Base-by-base conservation (phyloP, 2,329 filamentous ascomycete species). In the Epichloe typhina region DNA sequence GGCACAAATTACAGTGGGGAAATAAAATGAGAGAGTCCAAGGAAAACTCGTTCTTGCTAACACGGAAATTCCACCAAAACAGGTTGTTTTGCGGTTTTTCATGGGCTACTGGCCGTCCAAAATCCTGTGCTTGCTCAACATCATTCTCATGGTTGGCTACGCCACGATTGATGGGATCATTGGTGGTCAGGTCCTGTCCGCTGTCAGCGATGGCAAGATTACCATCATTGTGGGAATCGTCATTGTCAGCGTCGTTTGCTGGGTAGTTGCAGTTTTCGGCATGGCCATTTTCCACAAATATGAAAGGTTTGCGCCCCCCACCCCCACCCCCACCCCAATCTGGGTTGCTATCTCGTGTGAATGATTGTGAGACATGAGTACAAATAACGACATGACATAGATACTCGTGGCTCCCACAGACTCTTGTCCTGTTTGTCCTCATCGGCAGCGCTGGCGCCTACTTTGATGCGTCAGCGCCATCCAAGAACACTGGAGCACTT, bases 111-210 rank as follows among this genome's bases (percentile, higher is more conserved):
- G 64, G 64, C 64, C 64, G 1, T 56, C 58, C n/a, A 66, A 66
- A 49, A 55, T 66, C 1, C 56, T 62, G 0, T 63, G 61, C 3
- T 50, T 62, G 8, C 59, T 63, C 17, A 62, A 61, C 47, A 54
- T 64, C 75, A 78, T 87, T 61, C 84, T 84, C 49, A 66, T 83
- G 58, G 81, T 89, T 63, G 86, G 86, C 47, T 91, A 87, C 82
- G 83, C 82, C 4, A 75, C 82, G 0, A 82, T 89, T 56, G 91
- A 93, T 61, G 77, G 80, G 50, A 89, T 93, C 55, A 85, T 91
- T 15, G 87, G 86, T 17, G 84, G 85, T 0, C 83, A 91, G 63
- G 75, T 91, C 6, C 74, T 93, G 57, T 75, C 87, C 51, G 83
- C 86, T 0, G 82, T 91, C 44, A 89, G 88, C 62, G 62, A 66